phyloP scores from a whole-genome alignment of 148 eudicot species.

The Vaccinium vitisidaea region DNA sequence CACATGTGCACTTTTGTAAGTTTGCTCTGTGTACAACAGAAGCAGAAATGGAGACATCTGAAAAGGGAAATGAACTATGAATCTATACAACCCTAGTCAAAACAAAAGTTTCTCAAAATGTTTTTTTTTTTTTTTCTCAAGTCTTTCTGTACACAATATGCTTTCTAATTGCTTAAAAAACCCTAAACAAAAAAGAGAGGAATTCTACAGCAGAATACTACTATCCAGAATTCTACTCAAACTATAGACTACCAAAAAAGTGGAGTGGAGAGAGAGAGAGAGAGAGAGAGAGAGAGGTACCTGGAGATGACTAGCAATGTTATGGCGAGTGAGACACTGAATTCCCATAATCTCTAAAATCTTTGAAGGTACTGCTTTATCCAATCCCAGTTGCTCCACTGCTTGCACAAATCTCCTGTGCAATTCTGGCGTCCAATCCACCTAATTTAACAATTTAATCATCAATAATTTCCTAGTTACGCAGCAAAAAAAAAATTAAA shows the following conservation, averaged over 20 bases:
- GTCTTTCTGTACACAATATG: background rate
- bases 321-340: constrained; percentile 94
- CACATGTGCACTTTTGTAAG: background rate
- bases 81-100: constrained; percentile 3
- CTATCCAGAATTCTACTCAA: too few species aligned
- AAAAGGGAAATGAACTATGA: background rate
- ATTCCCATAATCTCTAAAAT: constrained; percentile 96
- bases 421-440: constrained; percentile 99
- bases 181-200: background rate
- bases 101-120: background rate
- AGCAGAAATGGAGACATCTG: background rate
- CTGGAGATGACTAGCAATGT: constrained; percentile 98
- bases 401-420: constrained; percentile 97
- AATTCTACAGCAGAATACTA: background rate
- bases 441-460: constrained; percentile 40
- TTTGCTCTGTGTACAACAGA: background rate
- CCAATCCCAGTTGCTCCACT: constrained; percentile 95
- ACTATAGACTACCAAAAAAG: background rate
- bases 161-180: background rate
- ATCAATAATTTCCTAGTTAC: background rate
- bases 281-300: constrained; percentile 26
- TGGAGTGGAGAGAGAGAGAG: background rate
- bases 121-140: background rate
- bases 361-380: constrained; percentile 97
- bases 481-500: background rate